A percentile compares a stretch with the other conserved stretches of the same genome.
phyloP scores from a whole-genome alignment of 768 basidiomycete genomes.

The Psilocybe tampanensis region DNA sequence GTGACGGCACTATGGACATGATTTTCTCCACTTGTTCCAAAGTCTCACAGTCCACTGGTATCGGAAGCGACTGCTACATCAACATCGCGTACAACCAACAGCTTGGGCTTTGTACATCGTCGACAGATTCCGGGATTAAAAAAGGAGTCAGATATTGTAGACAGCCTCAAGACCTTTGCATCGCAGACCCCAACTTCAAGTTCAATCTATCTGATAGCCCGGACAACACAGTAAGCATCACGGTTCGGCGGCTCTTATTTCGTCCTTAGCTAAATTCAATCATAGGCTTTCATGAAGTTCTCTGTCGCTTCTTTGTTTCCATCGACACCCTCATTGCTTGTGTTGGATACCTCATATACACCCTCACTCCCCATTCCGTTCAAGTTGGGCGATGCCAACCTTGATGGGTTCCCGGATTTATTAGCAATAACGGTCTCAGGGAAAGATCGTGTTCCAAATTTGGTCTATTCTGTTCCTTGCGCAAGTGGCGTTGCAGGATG shows the following conservation, averaged over 20 bases:
- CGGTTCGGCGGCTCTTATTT: too few species aligned
- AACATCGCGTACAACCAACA: constrained; percentile 96
- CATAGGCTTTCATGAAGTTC: constrained; percentile 67
- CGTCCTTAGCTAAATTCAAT: background rate
- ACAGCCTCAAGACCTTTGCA: constrained; percentile 79
- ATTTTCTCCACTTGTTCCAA: constrained; percentile 83
- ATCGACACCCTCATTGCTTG: constrained; percentile 58
- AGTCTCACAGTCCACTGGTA: constrained; percentile 67
- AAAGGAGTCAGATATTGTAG: constrained; percentile 66
- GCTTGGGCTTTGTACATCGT: constrained; percentile 72
- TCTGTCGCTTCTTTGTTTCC: constrained; percentile 65
- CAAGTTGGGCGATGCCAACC: constrained; percentile 85
- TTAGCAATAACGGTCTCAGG: constrained; percentile 56
- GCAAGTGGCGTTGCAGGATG: constrained; percentile 59
- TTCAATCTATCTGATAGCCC: constrained; percentile 63
- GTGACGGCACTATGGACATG: constrained; percentile 97
- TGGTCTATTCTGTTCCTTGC: constrained; percentile 70
- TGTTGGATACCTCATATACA: constrained; percentile 63
- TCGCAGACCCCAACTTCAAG: constrained; percentile 75
- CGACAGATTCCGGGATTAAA: constrained; percentile 49
- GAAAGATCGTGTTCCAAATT: constrained; percentile 52
- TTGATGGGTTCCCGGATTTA: constrained; percentile 94
- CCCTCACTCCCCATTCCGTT: constrained; percentile 77
- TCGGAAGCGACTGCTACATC: constrained; percentile 77
- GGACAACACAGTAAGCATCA: constrained; percentile 50